Evolutionary conservation across 768 basidiomycete genomes (phyloP).

Genomic region (Rhodotorula taiwanensis): DNA sequence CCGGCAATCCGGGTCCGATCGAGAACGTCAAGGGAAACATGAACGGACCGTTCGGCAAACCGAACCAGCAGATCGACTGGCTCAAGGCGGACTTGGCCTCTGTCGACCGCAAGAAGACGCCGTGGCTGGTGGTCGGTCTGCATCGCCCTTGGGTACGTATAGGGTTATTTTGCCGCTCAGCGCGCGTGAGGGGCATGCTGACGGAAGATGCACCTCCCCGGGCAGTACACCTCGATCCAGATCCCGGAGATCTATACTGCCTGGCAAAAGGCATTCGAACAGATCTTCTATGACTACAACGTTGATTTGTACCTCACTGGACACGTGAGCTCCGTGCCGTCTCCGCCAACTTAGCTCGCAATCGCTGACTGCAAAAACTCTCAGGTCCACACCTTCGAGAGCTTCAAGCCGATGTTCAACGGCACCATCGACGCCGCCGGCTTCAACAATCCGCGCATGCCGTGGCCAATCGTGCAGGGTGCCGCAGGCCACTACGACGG

Average conservation of each 20-base stretch:
- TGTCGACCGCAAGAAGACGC: constrained; percentile 39
- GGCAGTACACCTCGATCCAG: constrained; percentile 1
- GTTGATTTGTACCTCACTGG: constrained; percentile 26
- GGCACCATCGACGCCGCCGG: constrained; percentile 27
- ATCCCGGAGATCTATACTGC: constrained; percentile 1
- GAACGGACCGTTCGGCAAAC: constrained; percentile 31
- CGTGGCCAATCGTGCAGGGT: constrained; percentile 2
- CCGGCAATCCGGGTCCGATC: constrained; percentile 16
- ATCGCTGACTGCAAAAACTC: constrained; percentile 32
- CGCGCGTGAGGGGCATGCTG: no score
- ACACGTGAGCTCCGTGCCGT: not conserved
- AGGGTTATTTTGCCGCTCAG: no score
- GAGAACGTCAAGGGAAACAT: constrained; percentile 6
- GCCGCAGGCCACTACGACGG: constrained; percentile 15
- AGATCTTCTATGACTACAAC: constrained; percentile 38
- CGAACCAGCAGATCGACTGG: constrained; percentile 34
- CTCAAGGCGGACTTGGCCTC: constrained; percentile 38
- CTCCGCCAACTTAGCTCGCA: not conserved
- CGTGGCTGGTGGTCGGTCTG: constrained; percentile 39
- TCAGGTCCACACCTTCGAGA: constrained; percentile 17
- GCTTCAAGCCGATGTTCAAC: constrained; percentile 26
- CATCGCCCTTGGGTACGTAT: constrained; percentile 39
- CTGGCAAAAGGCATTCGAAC: constrained; percentile 41
- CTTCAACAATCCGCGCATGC: constrained; percentile 21
- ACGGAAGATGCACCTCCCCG: no score